Conservation (phyloP, 129 eudicot species). For the Solidago caesia region DNA sequence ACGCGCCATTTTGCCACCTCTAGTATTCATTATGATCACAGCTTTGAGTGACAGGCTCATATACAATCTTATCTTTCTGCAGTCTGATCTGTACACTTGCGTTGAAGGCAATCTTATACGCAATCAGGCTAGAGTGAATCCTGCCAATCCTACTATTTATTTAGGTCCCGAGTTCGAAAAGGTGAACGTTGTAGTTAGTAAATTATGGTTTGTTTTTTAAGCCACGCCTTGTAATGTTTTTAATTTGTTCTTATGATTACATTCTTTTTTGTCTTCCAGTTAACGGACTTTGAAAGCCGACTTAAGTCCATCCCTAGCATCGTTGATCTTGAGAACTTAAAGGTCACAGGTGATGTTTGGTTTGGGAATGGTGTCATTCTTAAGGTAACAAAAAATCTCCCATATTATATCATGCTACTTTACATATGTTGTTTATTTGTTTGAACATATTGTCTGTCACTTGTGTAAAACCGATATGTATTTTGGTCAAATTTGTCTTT, state of each 20-base stretch:
- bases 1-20: neutral
- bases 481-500: neutral
- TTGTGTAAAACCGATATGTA: neutral
- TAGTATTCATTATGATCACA: neutral
- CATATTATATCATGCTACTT: neutral
- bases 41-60: neutral
- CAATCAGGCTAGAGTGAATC: constrained; percentile 71
- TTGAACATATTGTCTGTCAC: neutral
- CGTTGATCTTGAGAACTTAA: constrained; percentile 80
- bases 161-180: constrained; percentile 95
- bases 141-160: constrained; percentile 81
- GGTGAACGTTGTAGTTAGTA: constrained; percentile 33
- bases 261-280: constrained; percentile 35
- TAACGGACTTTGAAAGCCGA: constrained; percentile 70
- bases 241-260: neutral
- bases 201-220: neutral
- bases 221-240: neutral
- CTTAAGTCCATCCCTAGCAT: constrained; percentile 97
- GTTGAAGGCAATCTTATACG: constrained; percentile 67
- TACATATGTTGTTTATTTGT: neutral
- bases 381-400: constrained; percentile 48
- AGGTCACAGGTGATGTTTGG: constrained; percentile 96
- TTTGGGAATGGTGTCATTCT: constrained; percentile 70
- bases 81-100: constrained; percentile 95
- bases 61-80: constrained; percentile 11